Base-by-base conservation (phyloP, 805 yeast genomes). In the Huiozyma sinensis region DNA sequence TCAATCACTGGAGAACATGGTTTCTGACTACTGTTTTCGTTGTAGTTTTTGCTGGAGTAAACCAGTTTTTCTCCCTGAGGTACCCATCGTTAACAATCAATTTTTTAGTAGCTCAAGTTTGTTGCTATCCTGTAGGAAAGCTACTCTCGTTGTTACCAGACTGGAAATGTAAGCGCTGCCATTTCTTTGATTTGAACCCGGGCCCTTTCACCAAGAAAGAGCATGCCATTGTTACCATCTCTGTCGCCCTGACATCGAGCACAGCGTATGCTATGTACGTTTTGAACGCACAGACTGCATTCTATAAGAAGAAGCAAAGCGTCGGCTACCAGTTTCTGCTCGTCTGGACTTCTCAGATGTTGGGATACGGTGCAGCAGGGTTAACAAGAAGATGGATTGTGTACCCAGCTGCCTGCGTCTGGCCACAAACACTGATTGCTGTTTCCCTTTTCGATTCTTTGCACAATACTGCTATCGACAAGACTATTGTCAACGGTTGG, bases 301-400 rank as follows among this genome's bases (percentile, higher is more conserved):
- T 72, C 58, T 76, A 74, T 54, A 50, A 60, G 32, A 61, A 64
- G 48, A 66, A 68, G 47, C 69, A 68, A 42, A 76, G 74, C 34
- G 51, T 46, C 6, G 75, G 77, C 33, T 76, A 72, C 50, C 74
- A 72, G 47, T 56, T 78, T 28, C 55, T 76, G 44, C 63, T 77
- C 35, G 70, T 72, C 35, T 64, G 76, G 57, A 70, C 81, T 17
- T 73, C 83, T 35, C 85, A 81, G 58, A 70, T 73, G 59, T 64
- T 80, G 49, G 86, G 86, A 28, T 78, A 78, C 53, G 82, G 83
- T 40, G 65, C 77, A 35, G 83, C 83, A 41, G 86, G 86, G 12
- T 44, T 80, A 41, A 66, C 76, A 32, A 69, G 81, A 57, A 69
- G 74, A 55, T 68, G 77, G 46, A 69, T 79, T 44, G 79, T 80